These are phyloP conservation scores for Pholiota adiposa DNA, from an alignment of 1,284 basidiomycete species.

Conservation along the genomic window DNA sequence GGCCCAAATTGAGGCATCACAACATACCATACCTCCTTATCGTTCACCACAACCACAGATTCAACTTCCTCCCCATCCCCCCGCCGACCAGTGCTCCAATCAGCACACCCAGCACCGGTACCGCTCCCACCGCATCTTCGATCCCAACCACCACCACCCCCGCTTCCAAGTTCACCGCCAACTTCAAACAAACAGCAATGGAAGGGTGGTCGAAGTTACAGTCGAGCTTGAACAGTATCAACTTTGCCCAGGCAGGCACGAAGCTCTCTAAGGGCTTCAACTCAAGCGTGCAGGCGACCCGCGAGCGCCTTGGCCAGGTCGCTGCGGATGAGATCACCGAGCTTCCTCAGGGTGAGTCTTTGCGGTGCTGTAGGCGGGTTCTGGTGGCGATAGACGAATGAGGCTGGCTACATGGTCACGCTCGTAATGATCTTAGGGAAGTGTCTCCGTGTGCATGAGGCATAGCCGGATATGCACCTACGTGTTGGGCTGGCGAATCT, in stretches of 20 bases:
- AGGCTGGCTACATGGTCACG: neutral
- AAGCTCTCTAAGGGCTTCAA: conserved; percentile 84
- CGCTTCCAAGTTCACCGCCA: conserved; percentile 10
- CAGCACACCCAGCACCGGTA: conserved; percentile 2
- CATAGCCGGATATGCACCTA: neutral
- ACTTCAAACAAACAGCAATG: conserved; percentile 47
- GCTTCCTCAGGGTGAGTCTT: conserved; percentile 73
- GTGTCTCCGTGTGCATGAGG: neutral
- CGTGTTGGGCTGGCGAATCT: neutral
- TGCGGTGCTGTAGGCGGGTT: neutral
- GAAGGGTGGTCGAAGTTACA: conserved; percentile 77
- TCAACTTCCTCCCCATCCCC: neutral
- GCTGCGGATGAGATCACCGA: conserved; percentile 95
- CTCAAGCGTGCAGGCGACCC: conserved; percentile 88
- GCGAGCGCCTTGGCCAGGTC: conserved; percentile 88
- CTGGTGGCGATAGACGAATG: neutral
- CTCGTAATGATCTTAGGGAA: neutral
- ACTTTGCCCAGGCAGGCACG: conserved; percentile 70
- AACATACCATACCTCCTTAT: neutral
- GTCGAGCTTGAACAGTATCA: conserved; percentile 60
- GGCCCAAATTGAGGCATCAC: neutral
- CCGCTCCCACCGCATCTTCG: neutral
- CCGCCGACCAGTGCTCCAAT: conserved; percentile 1
- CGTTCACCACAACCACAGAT: conserved; percentile 1
- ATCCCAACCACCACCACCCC: conserved; percentile 10